A percentile compares a stretch with the other conserved stretches of the same genome.
Evolutionary conservation across 148 eudicot genomes (phyloP).

Genomic region (Rhododendron henanense): DNA sequence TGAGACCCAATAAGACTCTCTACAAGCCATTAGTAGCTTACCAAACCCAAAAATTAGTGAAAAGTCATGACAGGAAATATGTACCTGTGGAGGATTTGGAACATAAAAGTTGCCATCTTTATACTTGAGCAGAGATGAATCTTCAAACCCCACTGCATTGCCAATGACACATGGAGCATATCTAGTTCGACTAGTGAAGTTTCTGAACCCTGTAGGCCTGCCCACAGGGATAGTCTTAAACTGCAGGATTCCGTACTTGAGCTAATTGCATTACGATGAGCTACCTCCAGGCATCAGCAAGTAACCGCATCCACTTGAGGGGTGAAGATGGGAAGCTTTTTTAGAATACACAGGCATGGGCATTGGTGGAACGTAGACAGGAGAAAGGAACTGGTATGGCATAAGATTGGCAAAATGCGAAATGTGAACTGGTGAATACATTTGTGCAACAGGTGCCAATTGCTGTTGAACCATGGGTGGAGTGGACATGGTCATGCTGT

Average conservation of each 20-base stretch:
- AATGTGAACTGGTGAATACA: slow-evolving; percentile 75
- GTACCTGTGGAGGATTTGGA: slow-evolving; percentile 53
- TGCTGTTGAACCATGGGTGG: slow-evolving; percentile 71
- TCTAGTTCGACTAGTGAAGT: slow-evolving; percentile 51
- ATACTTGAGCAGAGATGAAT: slow-evolving; percentile 69
- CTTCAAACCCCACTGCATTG: slow-evolving; percentile 63
- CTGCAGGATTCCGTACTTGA: slow-evolving; percentile 79
- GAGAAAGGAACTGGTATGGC: slow-evolving; percentile 75
- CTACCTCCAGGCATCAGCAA: slow-evolving; percentile 75
- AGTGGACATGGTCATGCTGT: slow-evolving; percentile 48
- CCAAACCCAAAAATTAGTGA: background rate
- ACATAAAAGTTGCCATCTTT: slow-evolving; percentile 68
- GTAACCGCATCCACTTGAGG: slow-evolving; percentile 73
- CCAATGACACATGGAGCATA: slow-evolving; percentile 73
- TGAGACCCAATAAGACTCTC: background rate
- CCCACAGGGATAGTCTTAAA: slow-evolving; percentile 70
- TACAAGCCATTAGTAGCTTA: background rate
- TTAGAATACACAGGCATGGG: slow-evolving; percentile 71
- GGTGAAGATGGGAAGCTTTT: slow-evolving; percentile 67
- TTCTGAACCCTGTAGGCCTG: slow-evolving; percentile 62
- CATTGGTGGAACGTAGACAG: slow-evolving; percentile 77
- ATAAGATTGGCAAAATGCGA: slow-evolving; percentile 67
- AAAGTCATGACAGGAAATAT: background rate
- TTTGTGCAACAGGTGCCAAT: slow-evolving; percentile 53
- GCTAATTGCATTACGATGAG: slow-evolving; percentile 46